Conservation (phyloP, 805 yeast genomes). For the Yamadazyma philogaea region DNA sequence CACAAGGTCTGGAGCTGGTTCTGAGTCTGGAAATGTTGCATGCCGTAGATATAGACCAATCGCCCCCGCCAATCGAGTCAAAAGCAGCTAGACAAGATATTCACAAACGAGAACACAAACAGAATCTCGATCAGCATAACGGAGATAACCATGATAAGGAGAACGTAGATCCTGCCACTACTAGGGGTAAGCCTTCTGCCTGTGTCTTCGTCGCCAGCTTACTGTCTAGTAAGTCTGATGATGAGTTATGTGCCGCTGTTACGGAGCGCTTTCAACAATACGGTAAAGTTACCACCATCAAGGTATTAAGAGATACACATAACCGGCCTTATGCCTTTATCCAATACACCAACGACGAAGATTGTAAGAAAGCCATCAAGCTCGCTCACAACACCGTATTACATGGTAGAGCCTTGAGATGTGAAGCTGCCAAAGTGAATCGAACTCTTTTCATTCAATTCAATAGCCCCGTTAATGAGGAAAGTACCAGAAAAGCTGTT, state of each 20-base stretch:
- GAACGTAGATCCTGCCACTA: slow-evolving; percentile 6
- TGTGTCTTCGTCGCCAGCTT: slow-evolving; percentile 88
- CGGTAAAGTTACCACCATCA: slow-evolving; percentile 71
- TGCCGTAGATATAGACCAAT: not conserved
- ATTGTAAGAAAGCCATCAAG: slow-evolving; percentile 63
- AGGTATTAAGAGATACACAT: slow-evolving; percentile 76
- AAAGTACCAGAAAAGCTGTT: slow-evolving; percentile 38
- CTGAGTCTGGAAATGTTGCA: not conserved
- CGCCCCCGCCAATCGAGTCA: not conserved
- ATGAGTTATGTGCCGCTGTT: slow-evolving; percentile 66
- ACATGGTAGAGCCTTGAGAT: slow-evolving; percentile 74
- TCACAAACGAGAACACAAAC: not conserved
- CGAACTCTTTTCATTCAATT: slow-evolving; percentile 69
- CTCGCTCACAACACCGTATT: slow-evolving; percentile 67
- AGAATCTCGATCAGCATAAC: not conserved
- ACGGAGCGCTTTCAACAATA: slow-evolving; percentile 63
- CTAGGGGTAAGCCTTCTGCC: slow-evolving; percentile 71
- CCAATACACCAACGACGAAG: slow-evolving; percentile 70
- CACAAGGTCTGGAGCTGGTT: not conserved
- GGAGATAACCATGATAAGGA: slow-evolving; percentile 7
- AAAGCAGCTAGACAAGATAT: not conserved
- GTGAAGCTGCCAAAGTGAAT: slow-evolving; percentile 90
- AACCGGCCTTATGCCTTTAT: slow-evolving; percentile 92
- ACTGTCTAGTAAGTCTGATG: slow-evolving; percentile 63
- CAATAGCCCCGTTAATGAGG: slow-evolving; percentile 20